A percentile compares a stretch with the other conserved stretches of the same genome.
phyloP scores from a whole-genome alignment of 2,329 filamentous ascomycete genomes.

The Diplodia corticola region DNA sequence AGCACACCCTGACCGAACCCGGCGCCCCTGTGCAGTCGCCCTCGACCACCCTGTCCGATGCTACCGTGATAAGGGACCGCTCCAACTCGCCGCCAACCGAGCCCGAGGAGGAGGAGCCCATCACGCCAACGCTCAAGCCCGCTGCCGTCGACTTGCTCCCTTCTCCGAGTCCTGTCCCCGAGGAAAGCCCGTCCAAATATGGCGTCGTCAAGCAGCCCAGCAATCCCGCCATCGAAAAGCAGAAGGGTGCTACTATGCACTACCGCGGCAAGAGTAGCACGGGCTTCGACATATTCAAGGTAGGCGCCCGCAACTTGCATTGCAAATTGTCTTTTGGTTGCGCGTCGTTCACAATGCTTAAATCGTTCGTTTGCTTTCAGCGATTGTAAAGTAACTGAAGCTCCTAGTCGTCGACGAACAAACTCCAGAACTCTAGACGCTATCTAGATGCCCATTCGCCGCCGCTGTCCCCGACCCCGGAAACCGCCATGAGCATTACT shows the following conservation, averaged over 20 bases:
- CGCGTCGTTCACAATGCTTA: conserved; percentile 17
- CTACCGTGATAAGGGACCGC: conserved; percentile 8
- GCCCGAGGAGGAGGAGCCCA: conserved; percentile 20
- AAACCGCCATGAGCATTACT: not conserved
- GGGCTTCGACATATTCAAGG: conserved; percentile 40
- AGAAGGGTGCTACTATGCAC: conserved; percentile 30
- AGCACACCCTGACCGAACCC: not conserved
- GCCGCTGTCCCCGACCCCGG: not conserved
- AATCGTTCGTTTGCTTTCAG: conserved; percentile 1
- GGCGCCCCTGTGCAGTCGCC: not conserved
- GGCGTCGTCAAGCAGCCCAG: conserved; percentile 25
- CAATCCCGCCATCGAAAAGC: not conserved
- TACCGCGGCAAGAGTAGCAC: conserved; percentile 40
- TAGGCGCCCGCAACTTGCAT: conserved; percentile 26
- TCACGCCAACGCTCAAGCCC: conserved; percentile 23
- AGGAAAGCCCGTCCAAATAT: conserved; percentile 25
- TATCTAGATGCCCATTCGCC: not conserved
- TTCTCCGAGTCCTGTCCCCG: conserved; percentile 23
- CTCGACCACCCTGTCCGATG: conserved; percentile 4
- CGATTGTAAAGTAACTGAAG: conserved; percentile 20
- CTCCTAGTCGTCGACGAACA: conserved; percentile 22
- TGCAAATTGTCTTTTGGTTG: not conserved
- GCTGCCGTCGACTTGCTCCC: conserved; percentile 20
- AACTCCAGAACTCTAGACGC: not conserved
- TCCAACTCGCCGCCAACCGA: conserved; percentile 20